phyloP scores from a whole-genome alignment of 305 asterid species.

The Fraxinus ornus region DNA sequence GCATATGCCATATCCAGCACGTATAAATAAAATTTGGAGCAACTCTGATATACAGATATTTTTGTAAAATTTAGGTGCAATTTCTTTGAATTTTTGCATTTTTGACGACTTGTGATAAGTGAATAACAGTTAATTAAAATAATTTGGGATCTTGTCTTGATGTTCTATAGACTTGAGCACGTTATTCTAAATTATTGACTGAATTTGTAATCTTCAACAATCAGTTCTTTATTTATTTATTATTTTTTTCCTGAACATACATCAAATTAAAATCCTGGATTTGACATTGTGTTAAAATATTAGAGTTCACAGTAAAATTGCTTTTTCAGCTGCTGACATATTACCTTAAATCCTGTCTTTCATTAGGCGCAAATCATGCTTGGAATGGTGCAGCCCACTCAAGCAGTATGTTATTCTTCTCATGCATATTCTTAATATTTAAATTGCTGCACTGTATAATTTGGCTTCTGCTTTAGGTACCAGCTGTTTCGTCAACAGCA shows the following conservation, averaged over 20 bases:
- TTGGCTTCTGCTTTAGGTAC: constrained; percentile 43
- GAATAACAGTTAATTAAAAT: not conserved
- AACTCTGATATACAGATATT: not conserved
- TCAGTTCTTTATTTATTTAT: not conserved
- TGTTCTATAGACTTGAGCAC: not conserved
- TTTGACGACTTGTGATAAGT: not conserved
- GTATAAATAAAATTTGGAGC: not conserved
- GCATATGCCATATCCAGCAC: not conserved
- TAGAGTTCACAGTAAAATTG: constrained; percentile 1
- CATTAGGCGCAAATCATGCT: constrained; percentile 92
- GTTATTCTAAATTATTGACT: not conserved
- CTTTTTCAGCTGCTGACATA: constrained; percentile 24
- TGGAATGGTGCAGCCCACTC: constrained; percentile 88
- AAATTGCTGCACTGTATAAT: constrained; percentile 19
- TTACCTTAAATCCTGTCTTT: constrained; percentile 16
- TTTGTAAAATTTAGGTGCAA: constrained; percentile 1
- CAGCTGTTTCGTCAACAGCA: constrained; percentile 47
- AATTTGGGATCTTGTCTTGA: constrained; percentile 5
- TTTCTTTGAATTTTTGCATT: not conserved
- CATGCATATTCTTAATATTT: constrained; percentile 15
- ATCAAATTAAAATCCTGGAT: not conserved
- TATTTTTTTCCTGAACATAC: not conserved
- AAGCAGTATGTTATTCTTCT: constrained; percentile 51
- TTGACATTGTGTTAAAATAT: not conserved
- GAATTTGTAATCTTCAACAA: constrained; percentile 1